Evolutionary conservation across 257 asterid genomes (phyloP).

Genomic region (Oldenlandia corymbosa): DNA sequence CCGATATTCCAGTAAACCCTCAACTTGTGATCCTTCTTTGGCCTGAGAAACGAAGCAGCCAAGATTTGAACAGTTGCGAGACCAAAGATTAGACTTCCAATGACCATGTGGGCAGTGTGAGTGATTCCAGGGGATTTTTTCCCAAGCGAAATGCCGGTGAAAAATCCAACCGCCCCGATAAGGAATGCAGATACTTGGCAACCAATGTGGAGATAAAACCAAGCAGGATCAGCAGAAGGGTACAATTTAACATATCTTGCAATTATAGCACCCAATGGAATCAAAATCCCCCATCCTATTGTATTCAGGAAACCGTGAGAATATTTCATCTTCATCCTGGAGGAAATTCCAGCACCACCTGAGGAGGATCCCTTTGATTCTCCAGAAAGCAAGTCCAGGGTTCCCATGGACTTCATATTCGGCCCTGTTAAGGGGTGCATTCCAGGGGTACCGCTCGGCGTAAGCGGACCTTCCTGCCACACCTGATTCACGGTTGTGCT

Average conservation of each 20-base stretch:
- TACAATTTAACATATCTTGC: slow-evolving; percentile 23
- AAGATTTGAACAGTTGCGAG: slow-evolving; percentile 22
- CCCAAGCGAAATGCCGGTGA: slow-evolving; percentile 23
- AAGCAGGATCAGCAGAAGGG: slow-evolving; percentile 22
- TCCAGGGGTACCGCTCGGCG: background rate
- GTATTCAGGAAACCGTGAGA: slow-evolving; percentile 26
- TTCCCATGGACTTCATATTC: slow-evolving; percentile 15
- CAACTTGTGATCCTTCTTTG: slow-evolving; percentile 25
- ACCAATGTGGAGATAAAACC: slow-evolving; percentile 25
- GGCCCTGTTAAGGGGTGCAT: slow-evolving; percentile 15
- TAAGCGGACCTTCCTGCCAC: slow-evolving; percentile 30
- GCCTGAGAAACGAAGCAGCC: slow-evolving; percentile 26
- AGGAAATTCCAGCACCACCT: background rate
- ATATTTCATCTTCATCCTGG: too few species aligned
- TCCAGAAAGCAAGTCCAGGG: too few species aligned
- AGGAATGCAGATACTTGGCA: slow-evolving; percentile 22
- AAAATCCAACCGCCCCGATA: slow-evolving; percentile 29
- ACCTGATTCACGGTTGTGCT: slow-evolving; percentile 22
- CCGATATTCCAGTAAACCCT: slow-evolving; percentile 23
- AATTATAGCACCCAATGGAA: slow-evolving; percentile 23
- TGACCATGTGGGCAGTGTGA: slow-evolving; percentile 13
- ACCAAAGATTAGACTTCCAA: slow-evolving; percentile 23
- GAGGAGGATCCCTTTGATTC: slow-evolving; percentile 9
- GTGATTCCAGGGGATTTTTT: slow-evolving; percentile 21
- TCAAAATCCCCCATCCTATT: slow-evolving; percentile 27